A percentile compares a stretch with the other conserved stretches of the same genome.
Conservation (phyloP, 495 filamentous ascomycete species). For the Penicillium fimorum region DNA sequence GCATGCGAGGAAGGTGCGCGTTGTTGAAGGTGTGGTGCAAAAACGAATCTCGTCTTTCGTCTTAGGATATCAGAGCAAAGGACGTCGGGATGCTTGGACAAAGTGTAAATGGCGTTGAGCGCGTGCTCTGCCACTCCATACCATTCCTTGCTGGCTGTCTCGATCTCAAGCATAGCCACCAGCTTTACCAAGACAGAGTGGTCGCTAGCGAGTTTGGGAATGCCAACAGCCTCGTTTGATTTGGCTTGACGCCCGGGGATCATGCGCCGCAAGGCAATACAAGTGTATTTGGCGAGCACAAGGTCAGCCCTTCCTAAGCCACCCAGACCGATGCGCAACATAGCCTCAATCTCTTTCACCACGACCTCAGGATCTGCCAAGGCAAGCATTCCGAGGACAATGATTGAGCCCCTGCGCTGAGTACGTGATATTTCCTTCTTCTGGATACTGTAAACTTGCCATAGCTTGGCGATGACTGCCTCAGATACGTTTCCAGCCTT, state of each 20-base stretch:
- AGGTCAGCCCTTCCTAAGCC: conserved; percentile 75
- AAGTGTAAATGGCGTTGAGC: conserved; percentile 90
- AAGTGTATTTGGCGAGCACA: conserved; percentile 89
- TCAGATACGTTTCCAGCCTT: conserved; percentile 84
- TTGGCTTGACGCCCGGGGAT: conserved; percentile 80
- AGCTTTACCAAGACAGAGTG: conserved; percentile 81
- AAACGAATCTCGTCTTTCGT: conserved; percentile 81
- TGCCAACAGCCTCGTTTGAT: conserved; percentile 60
- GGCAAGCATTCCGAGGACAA: conserved; percentile 95
- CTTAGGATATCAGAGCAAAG: conserved; percentile 90
- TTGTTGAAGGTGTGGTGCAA: conserved; percentile 48
- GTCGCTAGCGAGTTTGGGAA: conserved; percentile 82
- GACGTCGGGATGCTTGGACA: conserved; percentile 91
- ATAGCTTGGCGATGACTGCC: conserved; percentile 84
- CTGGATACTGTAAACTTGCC: conserved; percentile 95
- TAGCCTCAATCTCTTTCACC: conserved; percentile 87
- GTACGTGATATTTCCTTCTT: conserved; percentile 88
- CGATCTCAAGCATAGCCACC: conserved; percentile 78
- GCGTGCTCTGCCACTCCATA: conserved; percentile 97
- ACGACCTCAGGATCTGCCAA: conserved; percentile 90
- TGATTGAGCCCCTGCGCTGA: conserved; percentile 91
- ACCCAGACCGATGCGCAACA: conserved; percentile 88
- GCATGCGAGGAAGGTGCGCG: conserved; percentile 32
- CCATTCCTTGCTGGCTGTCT: conserved; percentile 92
- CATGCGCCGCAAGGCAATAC: conserved; percentile 86